Percentiles rank a stretch among this genome's conserved stretches.
Evolutionary conservation across 169 alveolate genomes (phyloP).

Genomic region (Amoebophrya sp.): DNA sequence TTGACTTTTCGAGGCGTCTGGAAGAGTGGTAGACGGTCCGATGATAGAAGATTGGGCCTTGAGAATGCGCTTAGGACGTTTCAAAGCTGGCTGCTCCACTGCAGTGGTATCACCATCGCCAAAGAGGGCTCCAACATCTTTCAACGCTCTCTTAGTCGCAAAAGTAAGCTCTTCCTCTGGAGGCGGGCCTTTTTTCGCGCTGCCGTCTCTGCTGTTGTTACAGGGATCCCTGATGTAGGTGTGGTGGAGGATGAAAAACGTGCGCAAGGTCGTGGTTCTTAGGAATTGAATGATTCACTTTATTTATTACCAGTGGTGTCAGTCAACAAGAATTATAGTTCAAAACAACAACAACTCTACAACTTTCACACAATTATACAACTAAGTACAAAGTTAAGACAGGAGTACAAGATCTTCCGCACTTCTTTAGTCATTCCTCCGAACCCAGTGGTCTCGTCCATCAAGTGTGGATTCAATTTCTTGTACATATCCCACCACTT

Average conservation of each 20-base stretch:
- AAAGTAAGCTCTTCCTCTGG: background rate
- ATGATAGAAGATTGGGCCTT: background rate
- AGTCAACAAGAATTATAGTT: too few species aligned
- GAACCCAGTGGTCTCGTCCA: too few species aligned
- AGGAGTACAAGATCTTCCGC: background rate
- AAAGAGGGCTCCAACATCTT: background rate
- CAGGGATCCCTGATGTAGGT: too few species aligned
- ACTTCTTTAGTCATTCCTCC: background rate
- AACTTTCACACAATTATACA: too few species aligned
- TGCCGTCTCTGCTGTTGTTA: too few species aligned
- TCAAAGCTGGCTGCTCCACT: background rate
- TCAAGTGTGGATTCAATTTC: background rate
- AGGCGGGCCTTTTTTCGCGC: too few species aligned
- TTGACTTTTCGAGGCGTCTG: background rate
- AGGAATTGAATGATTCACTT: too few species aligned
- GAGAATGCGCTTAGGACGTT: background rate
- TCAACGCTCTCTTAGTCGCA: background rate
- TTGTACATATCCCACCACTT: background rate
- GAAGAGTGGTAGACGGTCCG: background rate
- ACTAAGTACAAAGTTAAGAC: too few species aligned
- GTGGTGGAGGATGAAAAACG: too few species aligned
- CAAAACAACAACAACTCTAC: too few species aligned
- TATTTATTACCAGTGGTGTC: too few species aligned
- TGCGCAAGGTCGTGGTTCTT: too few species aligned
- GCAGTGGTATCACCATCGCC: background rate